Conservation (phyloP, 179 eudicot genomes). For the Actinidia chinensis region DNA sequence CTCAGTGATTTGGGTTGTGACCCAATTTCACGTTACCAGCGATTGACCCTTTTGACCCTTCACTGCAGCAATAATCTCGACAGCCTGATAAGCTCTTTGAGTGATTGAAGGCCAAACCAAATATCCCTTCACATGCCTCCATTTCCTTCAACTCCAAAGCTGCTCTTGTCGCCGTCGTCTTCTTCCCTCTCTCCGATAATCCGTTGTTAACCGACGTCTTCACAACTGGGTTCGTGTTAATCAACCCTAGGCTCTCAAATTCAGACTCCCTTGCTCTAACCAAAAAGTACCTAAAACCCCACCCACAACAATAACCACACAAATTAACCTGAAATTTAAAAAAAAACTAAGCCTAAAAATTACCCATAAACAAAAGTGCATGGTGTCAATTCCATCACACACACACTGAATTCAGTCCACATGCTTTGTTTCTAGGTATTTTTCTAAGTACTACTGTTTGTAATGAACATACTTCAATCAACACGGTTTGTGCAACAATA, state of each 20-base stretch:
- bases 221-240: conserved; percentile 93
- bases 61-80: conserved; percentile 83
- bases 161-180: conserved; percentile 66
- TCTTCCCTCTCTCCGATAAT: conserved; percentile 70
- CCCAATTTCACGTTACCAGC: conserved; percentile 52
- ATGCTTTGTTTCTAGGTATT: neutral
- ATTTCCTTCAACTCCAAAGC: conserved; percentile 60
- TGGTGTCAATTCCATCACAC: neutral
- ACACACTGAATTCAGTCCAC: neutral
- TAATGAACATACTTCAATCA: neutral
- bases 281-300: conserved; percentile 68
- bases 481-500: no score
- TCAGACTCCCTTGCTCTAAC: conserved; percentile 95
- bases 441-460: neutral
- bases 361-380: neutral
- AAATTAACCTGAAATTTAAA: no score
- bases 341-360: no score
- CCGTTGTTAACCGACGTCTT: conserved; percentile 86
- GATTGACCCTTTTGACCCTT: conserved; percentile 57
- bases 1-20: neutral
- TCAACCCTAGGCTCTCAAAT: conserved; percentile 73
- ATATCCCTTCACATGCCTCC: conserved; percentile 82
- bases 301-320: neutral
- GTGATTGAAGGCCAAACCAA: conserved; percentile 99
- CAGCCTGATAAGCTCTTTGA: conserved; percentile 94